Conservation (phyloP, 805 yeast genomes). For the Wickerhamiella sorbophila region DNA sequence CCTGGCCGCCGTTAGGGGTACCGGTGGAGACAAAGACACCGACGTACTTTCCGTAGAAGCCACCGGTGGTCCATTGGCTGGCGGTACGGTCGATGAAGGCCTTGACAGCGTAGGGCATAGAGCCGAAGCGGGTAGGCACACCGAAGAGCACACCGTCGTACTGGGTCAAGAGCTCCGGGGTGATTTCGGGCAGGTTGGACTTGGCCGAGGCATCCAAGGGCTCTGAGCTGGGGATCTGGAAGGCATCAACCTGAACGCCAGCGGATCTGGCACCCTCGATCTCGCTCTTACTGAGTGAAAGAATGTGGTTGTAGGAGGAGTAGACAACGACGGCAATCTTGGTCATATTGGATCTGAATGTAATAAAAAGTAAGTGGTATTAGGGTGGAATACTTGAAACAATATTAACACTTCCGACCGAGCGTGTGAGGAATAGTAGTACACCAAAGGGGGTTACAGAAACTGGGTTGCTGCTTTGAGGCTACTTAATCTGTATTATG, state of each 20-base stretch:
- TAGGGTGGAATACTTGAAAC: too few relatives aligned
- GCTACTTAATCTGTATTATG: too few relatives aligned
- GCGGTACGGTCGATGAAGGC: slow-evolving; percentile 70
- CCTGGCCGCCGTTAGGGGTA: slow-evolving; percentile 74
- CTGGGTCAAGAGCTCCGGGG: slow-evolving; percentile 39
- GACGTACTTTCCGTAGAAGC: slow-evolving; percentile 57
- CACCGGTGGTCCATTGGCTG: slow-evolving; percentile 64
- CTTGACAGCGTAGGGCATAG: slow-evolving; percentile 62
- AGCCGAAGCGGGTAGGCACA: slow-evolving; percentile 76
- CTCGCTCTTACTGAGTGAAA: slow-evolving; percentile 49
- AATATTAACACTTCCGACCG: too few relatives aligned
- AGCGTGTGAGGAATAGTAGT: too few relatives aligned
- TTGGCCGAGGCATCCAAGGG: slow-evolving; percentile 43
- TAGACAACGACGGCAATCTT: slow-evolving; percentile 43
- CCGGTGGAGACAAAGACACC: slow-evolving; percentile 65
- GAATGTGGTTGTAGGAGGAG: slow-evolving; percentile 69
- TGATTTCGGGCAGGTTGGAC: slow-evolving; percentile 38
- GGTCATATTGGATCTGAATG: slow-evolving; percentile 12
- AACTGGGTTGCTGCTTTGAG: too few relatives aligned
- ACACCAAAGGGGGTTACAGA: too few relatives aligned
- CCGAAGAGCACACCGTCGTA: slow-evolving; percentile 81
- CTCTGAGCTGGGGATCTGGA: slow-evolving; percentile 39
- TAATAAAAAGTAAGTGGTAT: too few relatives aligned
- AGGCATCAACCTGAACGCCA: slow-evolving; percentile 55
- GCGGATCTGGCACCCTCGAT: slow-evolving; percentile 55